Percentiles rank a stretch among this genome's conserved stretches.
Conservation (phyloP, 192 early-diverging fungal genomes). For the Lobulomyces angularis region DNA sequence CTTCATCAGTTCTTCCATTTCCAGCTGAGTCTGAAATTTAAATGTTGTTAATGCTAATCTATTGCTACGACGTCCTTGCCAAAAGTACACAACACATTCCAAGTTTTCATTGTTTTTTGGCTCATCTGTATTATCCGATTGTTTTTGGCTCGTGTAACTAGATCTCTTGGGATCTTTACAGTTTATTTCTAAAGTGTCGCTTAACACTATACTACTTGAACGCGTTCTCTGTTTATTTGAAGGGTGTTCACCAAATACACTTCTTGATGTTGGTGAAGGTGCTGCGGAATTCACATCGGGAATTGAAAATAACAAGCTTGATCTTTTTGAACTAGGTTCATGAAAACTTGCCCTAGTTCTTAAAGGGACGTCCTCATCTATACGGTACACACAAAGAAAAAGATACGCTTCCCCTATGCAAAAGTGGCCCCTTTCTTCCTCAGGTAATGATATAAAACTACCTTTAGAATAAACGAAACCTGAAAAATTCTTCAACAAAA, state of each 20-base stretch:
- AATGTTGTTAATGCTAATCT: constrained; percentile 32
- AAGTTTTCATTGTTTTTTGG: constrained; percentile 7
- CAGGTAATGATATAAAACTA: constrained; percentile 25
- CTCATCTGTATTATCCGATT: neutral
- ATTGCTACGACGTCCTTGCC: constrained; percentile 22
- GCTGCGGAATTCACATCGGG: too few species aligned
- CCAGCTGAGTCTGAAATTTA: constrained; percentile 27
- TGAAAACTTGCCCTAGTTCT: too few species aligned
- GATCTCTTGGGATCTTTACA: neutral
- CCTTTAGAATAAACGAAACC: constrained; percentile 28
- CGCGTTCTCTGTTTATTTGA: too few species aligned
- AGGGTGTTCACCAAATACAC: too few species aligned
- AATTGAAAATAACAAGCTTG: too few species aligned
- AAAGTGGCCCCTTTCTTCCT: constrained; percentile 27
- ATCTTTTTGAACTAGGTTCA: too few species aligned
- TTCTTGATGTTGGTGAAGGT: too few species aligned
- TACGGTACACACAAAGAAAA: constrained; percentile 35
- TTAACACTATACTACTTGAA: neutral
- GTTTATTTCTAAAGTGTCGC: neutral
- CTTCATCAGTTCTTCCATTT: constrained; percentile 30
- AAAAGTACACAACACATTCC: constrained; percentile 46
- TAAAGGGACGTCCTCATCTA: constrained; percentile 19
- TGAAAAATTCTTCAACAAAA: constrained; percentile 14
- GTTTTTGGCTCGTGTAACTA: neutral
- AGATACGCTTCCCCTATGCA: constrained; percentile 34